Evolutionary conservation across 768 basidiomycete genomes (phyloP).

Genomic region (Trametes coccinea): DNA sequence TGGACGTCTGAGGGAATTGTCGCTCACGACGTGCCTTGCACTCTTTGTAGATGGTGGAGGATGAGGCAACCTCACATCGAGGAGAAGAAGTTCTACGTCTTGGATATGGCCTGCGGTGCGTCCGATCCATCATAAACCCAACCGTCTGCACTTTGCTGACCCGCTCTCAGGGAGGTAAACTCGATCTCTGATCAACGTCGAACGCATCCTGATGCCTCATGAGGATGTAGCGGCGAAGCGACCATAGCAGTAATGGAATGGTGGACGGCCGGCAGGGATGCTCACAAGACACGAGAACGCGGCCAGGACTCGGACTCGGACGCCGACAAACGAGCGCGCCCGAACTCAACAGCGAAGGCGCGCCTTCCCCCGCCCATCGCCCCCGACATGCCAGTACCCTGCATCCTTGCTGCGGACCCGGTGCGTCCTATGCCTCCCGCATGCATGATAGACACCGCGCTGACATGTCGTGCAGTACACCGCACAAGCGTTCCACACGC

Average conservation of each 20-base stretch:
- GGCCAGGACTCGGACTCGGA: slow-evolving; percentile 17
- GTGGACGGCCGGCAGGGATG: slow-evolving; percentile 44
- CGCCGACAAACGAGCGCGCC: slow-evolving; percentile 23
- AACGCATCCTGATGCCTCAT: slow-evolving; percentile 5
- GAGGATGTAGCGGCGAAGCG: slow-evolving; percentile 57
- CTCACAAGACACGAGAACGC: slow-evolving; percentile 6
- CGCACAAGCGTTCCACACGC: slow-evolving; percentile 52
- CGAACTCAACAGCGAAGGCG: slow-evolving; percentile 20
- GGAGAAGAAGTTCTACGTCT: slow-evolving; percentile 39
- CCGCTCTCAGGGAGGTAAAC: slow-evolving; percentile 31
- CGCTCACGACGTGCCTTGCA: not conserved
- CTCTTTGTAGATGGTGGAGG: slow-evolving; percentile 39
- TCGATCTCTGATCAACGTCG: not conserved
- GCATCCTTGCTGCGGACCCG: slow-evolving; percentile 50
- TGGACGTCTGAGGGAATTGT: too few relatives aligned
- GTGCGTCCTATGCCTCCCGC: slow-evolving; percentile 36
- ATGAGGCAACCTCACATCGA: slow-evolving; percentile 31
- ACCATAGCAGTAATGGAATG: slow-evolving; percentile 62
- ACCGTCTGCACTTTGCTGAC: not conserved
- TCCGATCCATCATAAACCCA: not conserved
- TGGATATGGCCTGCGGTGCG: slow-evolving; percentile 60
- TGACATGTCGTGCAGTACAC: slow-evolving; percentile 49
- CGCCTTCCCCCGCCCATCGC: slow-evolving; percentile 37
- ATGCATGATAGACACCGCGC: not conserved
- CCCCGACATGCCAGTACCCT: slow-evolving; percentile 36